Percentiles rank a stretch among this genome's conserved stretches.
These are phyloP conservation scores for Kurtzmaniella fragi DNA, from an alignment of 805 yeast genomes.

Conservation along the genomic window DNA sequence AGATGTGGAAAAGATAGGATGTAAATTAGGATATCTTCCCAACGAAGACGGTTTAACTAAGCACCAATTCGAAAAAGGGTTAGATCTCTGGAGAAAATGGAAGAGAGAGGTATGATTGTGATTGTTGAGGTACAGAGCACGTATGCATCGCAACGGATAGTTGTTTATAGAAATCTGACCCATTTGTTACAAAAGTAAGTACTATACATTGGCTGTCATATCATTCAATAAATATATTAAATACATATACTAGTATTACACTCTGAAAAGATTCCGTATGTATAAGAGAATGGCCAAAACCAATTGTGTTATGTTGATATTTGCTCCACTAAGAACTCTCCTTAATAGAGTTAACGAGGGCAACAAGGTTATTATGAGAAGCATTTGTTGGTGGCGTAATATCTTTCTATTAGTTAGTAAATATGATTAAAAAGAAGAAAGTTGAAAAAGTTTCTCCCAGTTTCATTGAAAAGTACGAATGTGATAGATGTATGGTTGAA, in stretches of 20 bases:
- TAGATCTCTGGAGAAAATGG: slow-evolving; percentile 27
- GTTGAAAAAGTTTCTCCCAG: too few species aligned
- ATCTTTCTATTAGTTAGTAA: slow-evolving; percentile 35
- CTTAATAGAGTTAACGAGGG: slow-evolving; percentile 42
- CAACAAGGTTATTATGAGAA: slow-evolving; percentile 40
- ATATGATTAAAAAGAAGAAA: too few species aligned
- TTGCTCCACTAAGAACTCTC: slow-evolving; percentile 18
- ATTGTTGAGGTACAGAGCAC: not conserved
- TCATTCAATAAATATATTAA: too few species aligned
- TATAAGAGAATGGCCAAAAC: slow-evolving; percentile 5
- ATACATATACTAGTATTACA: too few species aligned
- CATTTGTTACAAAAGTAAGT: too few species aligned
- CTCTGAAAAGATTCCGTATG: not conserved
- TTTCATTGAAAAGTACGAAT: slow-evolving; percentile 6
- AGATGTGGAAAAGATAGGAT: slow-evolving; percentile 71
- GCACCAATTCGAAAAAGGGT: slow-evolving; percentile 44
- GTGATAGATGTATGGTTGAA: not conserved
- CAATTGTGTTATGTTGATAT: slow-evolving; percentile 14
- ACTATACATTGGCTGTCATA: too few species aligned
- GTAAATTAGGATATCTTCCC: slow-evolving; percentile 59
- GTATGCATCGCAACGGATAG: not conserved
- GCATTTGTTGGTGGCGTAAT: slow-evolving; percentile 41
- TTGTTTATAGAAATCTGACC: too few species aligned
- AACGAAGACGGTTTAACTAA: slow-evolving; percentile 58
- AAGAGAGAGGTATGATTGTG: not conserved